These are phyloP conservation scores for Aspergillus leporis DNA, from an alignment of 495 filamentous ascomycete species.

Conservation along the genomic window DNA sequence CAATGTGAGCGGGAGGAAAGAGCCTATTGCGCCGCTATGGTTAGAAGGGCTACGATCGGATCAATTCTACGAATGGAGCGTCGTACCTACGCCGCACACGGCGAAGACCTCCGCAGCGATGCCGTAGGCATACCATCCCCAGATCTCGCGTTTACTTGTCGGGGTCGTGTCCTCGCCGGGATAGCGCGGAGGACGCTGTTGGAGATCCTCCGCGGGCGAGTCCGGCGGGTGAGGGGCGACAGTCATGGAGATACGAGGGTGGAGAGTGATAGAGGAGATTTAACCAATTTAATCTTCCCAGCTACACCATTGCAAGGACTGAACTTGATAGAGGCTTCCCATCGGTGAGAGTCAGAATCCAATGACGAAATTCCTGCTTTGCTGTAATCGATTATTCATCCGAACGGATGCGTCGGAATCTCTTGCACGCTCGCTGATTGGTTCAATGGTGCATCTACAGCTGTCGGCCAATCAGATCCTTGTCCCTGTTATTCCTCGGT, in stretches of 20 bases:
- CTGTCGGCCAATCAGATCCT: constrained; percentile 22
- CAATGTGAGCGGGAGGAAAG: constrained; percentile 86
- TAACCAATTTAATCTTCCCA: background rate
- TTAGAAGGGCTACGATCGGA: background rate
- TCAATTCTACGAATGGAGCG: background rate
- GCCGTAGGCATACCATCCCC: constrained; percentile 87
- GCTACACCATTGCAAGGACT: background rate
- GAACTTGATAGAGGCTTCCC: background rate
- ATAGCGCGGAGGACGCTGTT: constrained; percentile 53
- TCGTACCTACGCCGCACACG: constrained; percentile 69
- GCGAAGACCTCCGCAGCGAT: constrained; percentile 93
- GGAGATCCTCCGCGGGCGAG: constrained; percentile 25
- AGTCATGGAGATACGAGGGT: constrained; percentile 24
- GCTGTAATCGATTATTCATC: constrained; percentile 6
- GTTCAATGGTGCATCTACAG: background rate
- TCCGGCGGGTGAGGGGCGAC: constrained; percentile 16
- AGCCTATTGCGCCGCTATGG: constrained; percentile 52
- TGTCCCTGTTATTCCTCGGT: too few relatives aligned
- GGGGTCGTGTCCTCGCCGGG: constrained; percentile 78
- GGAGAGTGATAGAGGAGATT: background rate
- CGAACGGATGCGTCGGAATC: constrained; percentile 4
- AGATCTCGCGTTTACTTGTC: constrained; percentile 76
- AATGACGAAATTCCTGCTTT: background rate
- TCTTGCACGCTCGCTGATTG: constrained; percentile 1
- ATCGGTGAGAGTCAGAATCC: background rate